Percentiles rank a stretch among this genome's conserved stretches.
These are phyloP conservation scores for Fraxinus angustifolia DNA, from an alignment of 305 asterid species.

Conservation along the genomic window DNA sequence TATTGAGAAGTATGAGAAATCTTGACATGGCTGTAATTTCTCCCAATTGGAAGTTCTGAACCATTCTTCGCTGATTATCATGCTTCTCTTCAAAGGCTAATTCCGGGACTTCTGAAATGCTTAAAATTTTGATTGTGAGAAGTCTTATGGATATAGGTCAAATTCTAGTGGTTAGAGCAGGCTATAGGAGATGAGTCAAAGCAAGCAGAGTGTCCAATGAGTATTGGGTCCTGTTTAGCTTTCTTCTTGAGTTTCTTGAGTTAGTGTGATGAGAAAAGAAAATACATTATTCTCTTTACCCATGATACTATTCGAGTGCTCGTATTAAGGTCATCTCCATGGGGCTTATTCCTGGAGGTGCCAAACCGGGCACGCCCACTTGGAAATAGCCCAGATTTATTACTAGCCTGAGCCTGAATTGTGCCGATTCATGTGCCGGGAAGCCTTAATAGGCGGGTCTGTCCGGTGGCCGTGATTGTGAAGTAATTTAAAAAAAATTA, in stretches of 20 bases:
- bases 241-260: not conserved
- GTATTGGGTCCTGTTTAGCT: not conserved
- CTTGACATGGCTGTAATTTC: slow-evolving; percentile 30
- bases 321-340: not conserved
- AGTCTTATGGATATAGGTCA: slow-evolving; percentile 19
- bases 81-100: slow-evolving; percentile 3
- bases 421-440: not conserved
- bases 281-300: not conserved
- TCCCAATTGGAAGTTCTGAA: slow-evolving; percentile 26
- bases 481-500: not conserved
- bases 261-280: not conserved
- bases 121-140: slow-evolving; percentile 13
- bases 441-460: not conserved
- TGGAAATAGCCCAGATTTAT: not conserved
- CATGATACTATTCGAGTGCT: not conserved
- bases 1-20: slow-evolving; percentile 57
- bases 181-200: not conserved
- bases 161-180: not conserved
- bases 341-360: not conserved
- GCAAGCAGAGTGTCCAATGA: not conserved
- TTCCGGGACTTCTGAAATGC: slow-evolving; percentile 20
- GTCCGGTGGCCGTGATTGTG: not conserved
- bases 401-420: not conserved
- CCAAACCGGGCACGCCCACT: not conserved
- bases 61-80: slow-evolving; percentile 24